phyloP scores from a whole-genome alignment of 2,329 filamentous ascomycete species.

The Exophiala lecanii-corni region DNA sequence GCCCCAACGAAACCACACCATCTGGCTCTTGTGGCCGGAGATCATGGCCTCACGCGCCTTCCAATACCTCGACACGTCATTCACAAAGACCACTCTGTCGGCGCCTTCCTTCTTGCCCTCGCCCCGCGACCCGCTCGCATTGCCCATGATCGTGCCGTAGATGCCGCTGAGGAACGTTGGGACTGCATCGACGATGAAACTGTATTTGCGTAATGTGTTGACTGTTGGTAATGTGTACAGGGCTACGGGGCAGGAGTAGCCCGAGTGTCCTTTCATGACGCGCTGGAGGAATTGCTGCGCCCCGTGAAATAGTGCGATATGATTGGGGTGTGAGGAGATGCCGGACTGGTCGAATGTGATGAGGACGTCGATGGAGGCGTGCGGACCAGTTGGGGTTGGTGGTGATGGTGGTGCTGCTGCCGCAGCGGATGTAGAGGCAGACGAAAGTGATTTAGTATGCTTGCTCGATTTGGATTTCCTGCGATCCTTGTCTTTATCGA shows the following conservation, averaged over 20 bases:
- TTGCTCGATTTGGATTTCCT: constrained; percentile 18
- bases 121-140: constrained; percentile 15
- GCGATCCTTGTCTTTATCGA: constrained; percentile 16
- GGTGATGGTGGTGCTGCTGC: constrained; percentile 19
- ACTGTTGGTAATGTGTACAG: constrained; percentile 80
- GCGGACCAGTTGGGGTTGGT: constrained; percentile 41
- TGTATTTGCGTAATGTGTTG: constrained; percentile 73
- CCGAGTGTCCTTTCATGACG: constrained; percentile 59
- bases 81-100: constrained; percentile 65
- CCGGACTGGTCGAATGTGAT: constrained; percentile 85
- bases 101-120: constrained; percentile 40
- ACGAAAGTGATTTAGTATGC: constrained; percentile 16
- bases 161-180: constrained; percentile 60
- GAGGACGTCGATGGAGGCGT: constrained; percentile 67
- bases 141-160: constrained; percentile 32
- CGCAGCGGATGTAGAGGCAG: constrained; percentile 1
- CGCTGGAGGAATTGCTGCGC: constrained; percentile 66
- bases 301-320: constrained; percentile 82
- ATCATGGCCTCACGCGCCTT: constrained; percentile 84
- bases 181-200: constrained; percentile 69
- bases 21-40: constrained; percentile 84
- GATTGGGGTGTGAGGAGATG: constrained; percentile 87
- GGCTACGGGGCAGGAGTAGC: constrained; percentile 68
- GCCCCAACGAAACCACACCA: constrained; percentile 96
- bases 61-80: constrained; percentile 57